These are phyloP conservation scores for Phlegmacium glaucopus DNA, from an alignment of 768 basidiomycete genomes.

Conservation along the genomic window DNA sequence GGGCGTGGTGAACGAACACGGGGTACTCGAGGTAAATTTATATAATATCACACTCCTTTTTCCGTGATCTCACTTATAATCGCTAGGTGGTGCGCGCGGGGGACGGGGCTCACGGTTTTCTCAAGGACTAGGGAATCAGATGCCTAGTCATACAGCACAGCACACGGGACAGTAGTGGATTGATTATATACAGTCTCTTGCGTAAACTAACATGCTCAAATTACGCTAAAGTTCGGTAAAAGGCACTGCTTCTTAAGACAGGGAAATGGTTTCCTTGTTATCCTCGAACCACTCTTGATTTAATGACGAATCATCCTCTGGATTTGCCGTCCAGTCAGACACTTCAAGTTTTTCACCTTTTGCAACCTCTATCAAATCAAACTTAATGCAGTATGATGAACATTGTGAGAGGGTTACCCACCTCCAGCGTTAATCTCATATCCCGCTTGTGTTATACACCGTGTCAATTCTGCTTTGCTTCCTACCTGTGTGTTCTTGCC, in stretches of 20 bases:
- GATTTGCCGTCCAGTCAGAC: conserved; percentile 34
- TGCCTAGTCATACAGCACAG: conserved; percentile 44
- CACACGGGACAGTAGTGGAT: conserved; percentile 22
- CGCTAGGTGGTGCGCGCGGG: conserved; percentile 58
- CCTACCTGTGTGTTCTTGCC: conserved; percentile 75
- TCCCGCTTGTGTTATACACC: conserved; percentile 73
- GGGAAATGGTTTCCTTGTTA: no score
- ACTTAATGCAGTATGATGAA: not conserved
- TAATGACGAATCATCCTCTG: conserved; percentile 14
- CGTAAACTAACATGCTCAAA: conserved; percentile 11
- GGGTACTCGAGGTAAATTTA: conserved; percentile 53
- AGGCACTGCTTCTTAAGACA: no score
- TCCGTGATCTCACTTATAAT: no score
- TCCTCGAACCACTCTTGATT: conserved; percentile 8
- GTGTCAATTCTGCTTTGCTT: conserved; percentile 59
- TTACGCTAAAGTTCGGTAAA: not conserved
- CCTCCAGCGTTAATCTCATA: conserved; percentile 70
- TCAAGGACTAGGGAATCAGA: conserved; percentile 80
- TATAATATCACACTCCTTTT: no score
- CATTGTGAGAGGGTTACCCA: conserved; percentile 17
- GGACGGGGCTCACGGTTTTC: conserved; percentile 81
- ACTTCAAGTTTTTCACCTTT: conserved; percentile 41
- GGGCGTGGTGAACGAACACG: conserved; percentile 70
- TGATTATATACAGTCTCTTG: conserved; percentile 7
- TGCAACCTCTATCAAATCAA: conserved; percentile 39